Percentiles rank a stretch among this genome's conserved stretches.
phyloP scores from a whole-genome alignment of 2,329 filamentous ascomycete genomes.

The Fusarium tjaetaba region DNA sequence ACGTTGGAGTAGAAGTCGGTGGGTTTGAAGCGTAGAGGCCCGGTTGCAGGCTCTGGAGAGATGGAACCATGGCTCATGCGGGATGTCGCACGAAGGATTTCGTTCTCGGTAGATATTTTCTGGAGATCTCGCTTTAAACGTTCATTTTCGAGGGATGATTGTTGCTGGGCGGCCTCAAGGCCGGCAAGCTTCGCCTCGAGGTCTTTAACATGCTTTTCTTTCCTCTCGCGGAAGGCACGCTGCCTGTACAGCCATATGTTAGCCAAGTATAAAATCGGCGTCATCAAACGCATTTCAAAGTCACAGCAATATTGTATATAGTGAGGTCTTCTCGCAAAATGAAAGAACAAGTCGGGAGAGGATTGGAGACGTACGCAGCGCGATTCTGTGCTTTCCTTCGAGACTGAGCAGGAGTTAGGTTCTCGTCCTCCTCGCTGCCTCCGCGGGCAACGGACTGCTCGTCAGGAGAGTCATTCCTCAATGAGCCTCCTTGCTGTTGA shows the following conservation, averaged over 20 bases:
- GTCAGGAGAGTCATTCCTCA: conserved; percentile 43
- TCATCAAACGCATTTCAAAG: neutral
- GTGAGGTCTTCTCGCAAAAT: neutral
- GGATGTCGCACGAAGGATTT: conserved; percentile 86
- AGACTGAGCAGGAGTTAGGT: conserved; percentile 66
- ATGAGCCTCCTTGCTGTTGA: conserved; percentile 38
- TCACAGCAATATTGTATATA: neutral
- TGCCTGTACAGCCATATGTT: conserved; percentile 66
- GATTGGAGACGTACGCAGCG: conserved; percentile 62
- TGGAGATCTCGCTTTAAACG: conserved; percentile 85
- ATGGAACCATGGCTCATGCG: conserved; percentile 53
- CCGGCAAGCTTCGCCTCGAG: conserved; percentile 85
- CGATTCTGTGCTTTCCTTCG: conserved; percentile 70
- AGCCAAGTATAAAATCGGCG: conserved; percentile 1
- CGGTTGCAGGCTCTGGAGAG: conserved; percentile 64
- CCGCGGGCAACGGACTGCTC: conserved; percentile 47
- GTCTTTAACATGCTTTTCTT: conserved; percentile 93
- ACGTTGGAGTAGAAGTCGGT: conserved; percentile 76
- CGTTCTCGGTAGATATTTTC: conserved; percentile 87
- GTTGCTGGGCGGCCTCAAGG: conserved; percentile 78
- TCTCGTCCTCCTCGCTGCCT: conserved; percentile 66
- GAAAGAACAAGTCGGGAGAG: neutral
- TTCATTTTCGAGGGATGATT: conserved; percentile 84
- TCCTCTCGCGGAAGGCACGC: conserved; percentile 94
- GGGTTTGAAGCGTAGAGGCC: conserved; percentile 76